Evolutionary conservation across 805 yeast genomes (phyloP).

Genomic region (Tetrapisispora pingtungensis): DNA sequence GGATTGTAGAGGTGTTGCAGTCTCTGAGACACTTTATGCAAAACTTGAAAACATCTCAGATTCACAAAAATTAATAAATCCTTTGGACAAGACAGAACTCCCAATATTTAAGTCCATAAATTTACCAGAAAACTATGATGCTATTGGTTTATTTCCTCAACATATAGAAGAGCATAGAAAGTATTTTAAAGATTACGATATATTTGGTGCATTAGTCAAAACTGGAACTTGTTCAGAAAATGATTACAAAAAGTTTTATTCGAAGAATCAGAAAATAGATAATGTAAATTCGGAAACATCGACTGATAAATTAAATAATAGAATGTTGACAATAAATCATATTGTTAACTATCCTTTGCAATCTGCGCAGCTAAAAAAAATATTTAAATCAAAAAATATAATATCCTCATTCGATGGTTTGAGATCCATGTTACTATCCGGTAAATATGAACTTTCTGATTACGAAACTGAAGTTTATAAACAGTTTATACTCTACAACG

Average conservation of each 20-base stretch:
- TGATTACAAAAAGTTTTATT: neutral
- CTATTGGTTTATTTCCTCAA: slow-evolving; percentile 20
- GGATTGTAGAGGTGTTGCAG: slow-evolving; percentile 21
- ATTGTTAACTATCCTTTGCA: neutral
- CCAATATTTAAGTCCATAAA: slow-evolving; percentile 8
- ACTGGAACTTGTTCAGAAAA: neutral
- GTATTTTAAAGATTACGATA: slow-evolving; percentile 9
- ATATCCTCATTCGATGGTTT: slow-evolving; percentile 21
- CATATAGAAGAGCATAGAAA: slow-evolving; percentile 9
- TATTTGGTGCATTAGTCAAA: slow-evolving; percentile 7
- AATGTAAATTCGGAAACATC: neutral
- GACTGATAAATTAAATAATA: neutral
- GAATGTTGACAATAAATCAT: neutral
- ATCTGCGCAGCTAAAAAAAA: slow-evolving; percentile 2
- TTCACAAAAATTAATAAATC: slow-evolving; percentile 8
- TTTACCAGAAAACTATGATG: slow-evolving; percentile 11
- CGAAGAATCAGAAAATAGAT: neutral
- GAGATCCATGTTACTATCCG: slow-evolving; percentile 13
- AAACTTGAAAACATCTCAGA: slow-evolving; percentile 1
- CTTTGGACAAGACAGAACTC: slow-evolving; percentile 9
- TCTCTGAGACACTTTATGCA: slow-evolving; percentile 6
- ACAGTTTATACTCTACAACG: slow-evolving; percentile 12
- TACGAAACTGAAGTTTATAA: slow-evolving; percentile 18
- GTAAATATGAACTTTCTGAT: slow-evolving; percentile 6
- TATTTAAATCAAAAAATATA: slow-evolving; percentile 5